Evolutionary conservation across 1,284 basidiomycete genomes (phyloP).

Genomic region (Neolentinus lepideus): DNA sequence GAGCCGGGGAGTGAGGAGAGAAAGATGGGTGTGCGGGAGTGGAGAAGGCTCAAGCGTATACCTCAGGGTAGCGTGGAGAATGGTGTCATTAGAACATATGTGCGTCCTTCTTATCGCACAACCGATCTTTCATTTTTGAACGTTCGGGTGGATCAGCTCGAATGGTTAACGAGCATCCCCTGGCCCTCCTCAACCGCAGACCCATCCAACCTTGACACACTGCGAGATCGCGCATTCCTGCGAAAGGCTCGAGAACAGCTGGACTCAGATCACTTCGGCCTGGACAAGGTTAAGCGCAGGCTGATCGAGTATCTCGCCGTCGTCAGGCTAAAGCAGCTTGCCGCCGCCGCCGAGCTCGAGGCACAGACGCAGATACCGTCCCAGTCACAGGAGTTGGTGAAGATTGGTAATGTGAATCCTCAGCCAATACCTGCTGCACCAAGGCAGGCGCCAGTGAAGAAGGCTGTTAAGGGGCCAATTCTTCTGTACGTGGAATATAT

Average conservation of each 20-base stretch:
- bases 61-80: conserved; percentile 74
- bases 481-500: conserved; percentile 46
- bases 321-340: conserved; percentile 69
- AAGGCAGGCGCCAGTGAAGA: neutral
- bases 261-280: conserved; percentile 83
- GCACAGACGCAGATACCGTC: conserved; percentile 1
- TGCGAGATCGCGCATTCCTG: conserved; percentile 53
- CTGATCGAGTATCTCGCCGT: conserved; percentile 88
- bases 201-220: conserved; percentile 20
- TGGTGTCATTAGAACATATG: conserved; percentile 72
- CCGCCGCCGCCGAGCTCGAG: conserved; percentile 21
- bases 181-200: conserved; percentile 48
- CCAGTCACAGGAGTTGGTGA: conserved; percentile 1
- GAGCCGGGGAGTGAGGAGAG: conserved; percentile 69
- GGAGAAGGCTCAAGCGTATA: conserved; percentile 67
- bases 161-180: conserved; percentile 79
- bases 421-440: conserved; percentile 5
- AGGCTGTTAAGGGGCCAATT: conserved; percentile 71
- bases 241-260: conserved; percentile 64
- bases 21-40: conserved; percentile 80
- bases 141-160: conserved; percentile 42
- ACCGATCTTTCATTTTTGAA: neutral
- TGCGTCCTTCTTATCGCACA: conserved; percentile 25
- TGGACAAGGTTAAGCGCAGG: conserved; percentile 87
- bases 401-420: conserved; percentile 12